A percentile compares a stretch with the other conserved stretches of the same genome.
Evolutionary conservation across 2,329 filamentous ascomycete genomes (phyloP).

Genomic region (Clathrospora elynae): DNA sequence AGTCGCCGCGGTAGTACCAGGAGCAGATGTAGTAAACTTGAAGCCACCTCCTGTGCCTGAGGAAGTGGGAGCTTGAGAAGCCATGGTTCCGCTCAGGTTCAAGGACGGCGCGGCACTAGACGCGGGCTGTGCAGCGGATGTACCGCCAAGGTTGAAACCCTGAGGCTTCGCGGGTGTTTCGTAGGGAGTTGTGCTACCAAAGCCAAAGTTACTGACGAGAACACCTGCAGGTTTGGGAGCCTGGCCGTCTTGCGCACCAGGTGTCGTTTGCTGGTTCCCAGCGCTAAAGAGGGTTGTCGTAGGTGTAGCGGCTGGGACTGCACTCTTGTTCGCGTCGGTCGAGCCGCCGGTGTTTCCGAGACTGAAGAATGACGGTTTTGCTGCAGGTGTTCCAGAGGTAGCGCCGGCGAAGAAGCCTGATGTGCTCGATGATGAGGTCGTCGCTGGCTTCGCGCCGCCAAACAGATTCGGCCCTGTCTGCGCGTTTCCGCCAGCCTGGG

Average conservation of each 20-base stretch:
- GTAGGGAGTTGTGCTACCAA: constrained; percentile 38
- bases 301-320: constrained; percentile 31
- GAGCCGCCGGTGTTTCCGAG: constrained; percentile 33
- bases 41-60: constrained; percentile 22
- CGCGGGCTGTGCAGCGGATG: constrained; percentile 32
- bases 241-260: constrained; percentile 43
- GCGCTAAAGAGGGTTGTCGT: constrained; percentile 29
- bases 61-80: constrained; percentile 17
- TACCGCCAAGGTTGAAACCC: constrained; percentile 34
- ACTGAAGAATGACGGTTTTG: constrained; percentile 26
- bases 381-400: constrained; percentile 23
- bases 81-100: constrained; percentile 30
- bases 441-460: constrained; percentile 31
- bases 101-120: constrained; percentile 20
- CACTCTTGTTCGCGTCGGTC: constrained; percentile 41
- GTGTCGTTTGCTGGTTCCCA: constrained; percentile 27
- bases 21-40: constrained; percentile 22
- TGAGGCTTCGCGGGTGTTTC: constrained; percentile 39
- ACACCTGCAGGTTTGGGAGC: constrained; percentile 36
- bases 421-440: constrained; percentile 35
- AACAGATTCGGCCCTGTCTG: constrained; percentile 23
- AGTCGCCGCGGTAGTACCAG: constrained; percentile 26
- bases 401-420: constrained; percentile 38
- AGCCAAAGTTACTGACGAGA: constrained; percentile 30
- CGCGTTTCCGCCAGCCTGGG: constrained; percentile 13